Percentiles rank a stretch among this genome's conserved stretches.
Conservation (phyloP, 805 yeast genomes). For the Wickerhamiella galacta region DNA sequence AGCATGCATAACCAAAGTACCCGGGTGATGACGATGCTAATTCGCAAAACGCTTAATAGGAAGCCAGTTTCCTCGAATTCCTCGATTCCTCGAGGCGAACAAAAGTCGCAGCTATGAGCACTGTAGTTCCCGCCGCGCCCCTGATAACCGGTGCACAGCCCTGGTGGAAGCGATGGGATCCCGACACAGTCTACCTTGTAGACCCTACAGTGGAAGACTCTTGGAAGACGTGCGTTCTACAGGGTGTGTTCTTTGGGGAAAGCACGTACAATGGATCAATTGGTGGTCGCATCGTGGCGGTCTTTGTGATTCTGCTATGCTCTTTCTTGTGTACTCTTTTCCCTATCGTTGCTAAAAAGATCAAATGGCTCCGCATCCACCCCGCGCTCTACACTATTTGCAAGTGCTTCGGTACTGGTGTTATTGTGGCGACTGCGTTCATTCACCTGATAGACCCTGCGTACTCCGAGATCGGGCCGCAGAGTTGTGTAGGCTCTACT, state of each 20-base stretch:
- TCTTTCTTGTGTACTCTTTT: slow-evolving; percentile 30
- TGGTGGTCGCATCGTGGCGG: slow-evolving; percentile 32
- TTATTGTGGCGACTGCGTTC: slow-evolving; percentile 60
- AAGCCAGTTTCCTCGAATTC: too few species aligned
- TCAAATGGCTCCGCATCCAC: slow-evolving; percentile 17
- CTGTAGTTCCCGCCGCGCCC: slow-evolving; percentile 1
- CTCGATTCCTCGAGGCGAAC: too few species aligned
- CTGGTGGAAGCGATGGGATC: slow-evolving; percentile 14
- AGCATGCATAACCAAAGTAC: too few species aligned
- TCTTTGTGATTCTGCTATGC: slow-evolving; percentile 38
- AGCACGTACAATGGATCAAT: slow-evolving; percentile 34
- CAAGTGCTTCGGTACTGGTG: slow-evolving; percentile 55
- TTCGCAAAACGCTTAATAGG: too few species aligned
- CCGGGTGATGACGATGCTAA: too few species aligned
- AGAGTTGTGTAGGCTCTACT: slow-evolving; percentile 27
- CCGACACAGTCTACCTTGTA: slow-evolving; percentile 19
- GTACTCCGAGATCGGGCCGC: slow-evolving; percentile 20
- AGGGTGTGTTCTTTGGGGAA: slow-evolving; percentile 27
- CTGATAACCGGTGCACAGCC: neutral
- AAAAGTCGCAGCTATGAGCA: too few species aligned
- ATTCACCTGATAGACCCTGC: slow-evolving; percentile 39
- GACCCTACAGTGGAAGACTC: slow-evolving; percentile 21
- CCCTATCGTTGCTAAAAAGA: slow-evolving; percentile 25
- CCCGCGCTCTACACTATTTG: slow-evolving; percentile 20
- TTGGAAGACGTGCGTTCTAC: slow-evolving; percentile 28